Evolutionary conservation across 2,329 filamentous ascomycete genomes (phyloP), one percentile per base, ranked within the genome.

Genomic region (Cladophialophora immunda): DNA sequence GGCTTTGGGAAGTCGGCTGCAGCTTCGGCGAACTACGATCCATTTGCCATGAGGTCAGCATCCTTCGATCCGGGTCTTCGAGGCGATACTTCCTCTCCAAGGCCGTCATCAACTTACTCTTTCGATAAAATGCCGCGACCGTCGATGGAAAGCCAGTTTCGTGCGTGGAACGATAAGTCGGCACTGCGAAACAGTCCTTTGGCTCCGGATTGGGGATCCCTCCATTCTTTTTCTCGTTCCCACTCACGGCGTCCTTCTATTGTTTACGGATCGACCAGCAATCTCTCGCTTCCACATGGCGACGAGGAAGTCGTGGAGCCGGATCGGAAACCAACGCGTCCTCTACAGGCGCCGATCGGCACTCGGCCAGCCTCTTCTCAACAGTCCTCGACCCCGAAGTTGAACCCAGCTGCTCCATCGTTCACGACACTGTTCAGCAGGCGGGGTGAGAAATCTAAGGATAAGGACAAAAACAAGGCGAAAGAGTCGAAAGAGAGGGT

Each of bases 381-480:
- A 75, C 76, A 78, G 74, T 72, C 80, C 60, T 75, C 83, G 47
- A 82, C 89, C 79, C 73, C 88, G 55, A 85, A 86, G 72, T 84
- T 98, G 30, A 98, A 99, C 74, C 95, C 95, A 7, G 87, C 92
- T 6, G 95, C 94, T 0, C 94, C 94, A 8, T 92, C 91, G 0
- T 98, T 98, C 76, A 94, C 91, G 79, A 89, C 86, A 9, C 86
- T 89, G 41, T 87, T 95, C 66, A 87, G 89, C 73, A 80, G 78
- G 71, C 81, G 79, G 60, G 77, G 81, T 66, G 80, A 79, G 63
- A 84, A 81, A 72, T 80, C 81, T 61, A 79, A 76, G 57, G 77
- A 78, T 36, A 78, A 76, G 64, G 58, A 61, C 29, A 61, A 61
- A 27, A 72, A 68, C 15, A 78, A 77, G 47, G 73, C 74, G 15